Evolutionary conservation across 305 asterid species (phyloP).

Genomic region (Plantago coronopus): DNA sequence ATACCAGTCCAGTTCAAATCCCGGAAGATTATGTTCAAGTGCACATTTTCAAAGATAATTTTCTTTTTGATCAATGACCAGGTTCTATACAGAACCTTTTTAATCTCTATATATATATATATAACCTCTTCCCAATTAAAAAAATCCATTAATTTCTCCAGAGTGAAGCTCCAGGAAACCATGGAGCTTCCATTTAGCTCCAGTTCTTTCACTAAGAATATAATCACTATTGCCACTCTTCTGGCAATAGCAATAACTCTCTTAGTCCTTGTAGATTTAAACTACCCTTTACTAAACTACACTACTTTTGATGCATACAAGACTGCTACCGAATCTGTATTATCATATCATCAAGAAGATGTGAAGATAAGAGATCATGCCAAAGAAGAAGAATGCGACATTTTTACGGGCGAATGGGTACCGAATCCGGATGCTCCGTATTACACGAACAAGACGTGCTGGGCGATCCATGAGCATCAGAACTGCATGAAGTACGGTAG

Average conservation of each 20-base stretch:
- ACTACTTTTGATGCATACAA: constrained; percentile 24
- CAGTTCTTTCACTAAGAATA: constrained; percentile 18
- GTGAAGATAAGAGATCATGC: constrained; percentile 9
- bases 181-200: constrained; percentile 34
- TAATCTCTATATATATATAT: no score
- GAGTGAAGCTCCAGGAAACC: constrained; percentile 4
- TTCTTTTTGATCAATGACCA: no score
- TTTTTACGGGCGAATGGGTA: constrained; percentile 70
- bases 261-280: constrained; percentile 32
- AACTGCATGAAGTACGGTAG: constrained; percentile 80
- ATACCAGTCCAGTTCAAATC: no score
- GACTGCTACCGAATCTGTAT: constrained; percentile 10
- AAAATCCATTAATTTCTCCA: constrained; percentile 8
- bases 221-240: constrained; percentile 13
- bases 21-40: no score
- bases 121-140: no score
- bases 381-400: constrained; percentile 40
- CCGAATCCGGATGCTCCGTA: constrained; percentile 54
- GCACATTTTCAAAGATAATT: no score
- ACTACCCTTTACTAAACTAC: constrained; percentile 29
- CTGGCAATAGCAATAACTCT: constrained; percentile 30
- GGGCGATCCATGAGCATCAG: constrained; percentile 74
- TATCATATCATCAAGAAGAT: constrained; percentile 28
- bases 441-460: constrained; percentile 60
- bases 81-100: no score